Evolutionary conservation across 139 green algal species (phyloP).

Genomic region (Coccomyxa sp.): DNA sequence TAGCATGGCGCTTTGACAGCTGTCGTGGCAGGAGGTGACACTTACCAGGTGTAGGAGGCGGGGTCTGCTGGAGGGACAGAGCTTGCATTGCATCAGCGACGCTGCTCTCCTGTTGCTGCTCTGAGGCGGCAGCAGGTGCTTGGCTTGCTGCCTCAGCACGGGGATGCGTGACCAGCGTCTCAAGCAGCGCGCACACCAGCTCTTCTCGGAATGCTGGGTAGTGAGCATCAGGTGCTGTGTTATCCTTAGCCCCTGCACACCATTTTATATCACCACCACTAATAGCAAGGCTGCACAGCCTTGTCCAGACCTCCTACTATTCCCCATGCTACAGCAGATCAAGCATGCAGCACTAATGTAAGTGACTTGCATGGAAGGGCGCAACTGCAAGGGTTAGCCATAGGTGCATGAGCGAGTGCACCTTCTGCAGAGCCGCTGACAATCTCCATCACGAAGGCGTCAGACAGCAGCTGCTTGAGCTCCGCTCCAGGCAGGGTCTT

Average conservation of each 20-base stretch:
- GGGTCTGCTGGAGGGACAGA: no score
- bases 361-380: no score
- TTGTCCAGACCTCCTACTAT: background rate
- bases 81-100: no score
- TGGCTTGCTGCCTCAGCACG: background rate
- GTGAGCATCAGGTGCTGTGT: background rate
- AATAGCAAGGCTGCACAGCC: background rate
- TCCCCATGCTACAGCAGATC: background rate
- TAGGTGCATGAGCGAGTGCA: no score
- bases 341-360: background rate
- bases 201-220: conserved; percentile 44
- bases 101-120: background rate
- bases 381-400: no score
- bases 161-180: conserved; percentile 20
- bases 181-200: conserved; percentile 36
- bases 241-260: background rate
- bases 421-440: no score
- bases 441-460: conserved; percentile 20
- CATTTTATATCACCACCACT: background rate
- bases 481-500: conserved; percentile 4
- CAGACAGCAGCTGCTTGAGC: conserved; percentile 15
- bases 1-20: no score
- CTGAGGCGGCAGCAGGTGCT: background rate
- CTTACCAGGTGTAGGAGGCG: no score
- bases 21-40: no score